Evolutionary conservation across 1,284 basidiomycete genomes (phyloP), one percentile per base, ranked within the genome.

Genomic region (Kwoniella shivajii): DNA sequence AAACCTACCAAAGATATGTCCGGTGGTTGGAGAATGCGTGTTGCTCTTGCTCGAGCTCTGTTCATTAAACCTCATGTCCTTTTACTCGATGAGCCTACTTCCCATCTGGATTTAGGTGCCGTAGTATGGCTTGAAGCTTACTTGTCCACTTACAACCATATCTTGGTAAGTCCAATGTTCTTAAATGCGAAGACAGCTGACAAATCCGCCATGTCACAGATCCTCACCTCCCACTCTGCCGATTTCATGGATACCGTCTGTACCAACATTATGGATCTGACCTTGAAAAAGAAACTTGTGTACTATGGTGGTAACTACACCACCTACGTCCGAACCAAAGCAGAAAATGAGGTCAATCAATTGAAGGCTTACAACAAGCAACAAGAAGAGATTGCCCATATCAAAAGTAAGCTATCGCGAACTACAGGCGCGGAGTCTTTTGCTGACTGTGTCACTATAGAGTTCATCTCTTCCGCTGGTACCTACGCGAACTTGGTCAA

Each of bases 111-210:
- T 83, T 82, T 97, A 55, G 94, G 94, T 64, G 95, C 95, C 52
- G 95, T 99, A 66, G 95, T 98, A 57, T 99, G 95, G 95, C 83
- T 99, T 54, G 95, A 99, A 79, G 95, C 94, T 13, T 98, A 98
- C 80, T 83, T 98, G 42, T 90, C 91, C 44, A 97, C 92, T 46
- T 99, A 98, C 82, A 97, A 96, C 82, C 93, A 98, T 78, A 98
- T 98, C 75, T 85, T 99, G 65, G 90, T 97, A 50, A 63, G 62
- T 56, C 18, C 16, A 14, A n/a, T n/a, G 9, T 29, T 27, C 10
- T n/a, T 29, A 20, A 38, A 6, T 46, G 11, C 22, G 33, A 6
- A 20, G n/a, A 31, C 24, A 22, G 13, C 30, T 29, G 1, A 36
- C 13, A 26, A 41, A 42, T 31, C 33, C 33, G 13, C 26, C 36